phyloP scores from a whole-genome alignment of 257 asterid genomes.

The Datura wrightii region DNA sequence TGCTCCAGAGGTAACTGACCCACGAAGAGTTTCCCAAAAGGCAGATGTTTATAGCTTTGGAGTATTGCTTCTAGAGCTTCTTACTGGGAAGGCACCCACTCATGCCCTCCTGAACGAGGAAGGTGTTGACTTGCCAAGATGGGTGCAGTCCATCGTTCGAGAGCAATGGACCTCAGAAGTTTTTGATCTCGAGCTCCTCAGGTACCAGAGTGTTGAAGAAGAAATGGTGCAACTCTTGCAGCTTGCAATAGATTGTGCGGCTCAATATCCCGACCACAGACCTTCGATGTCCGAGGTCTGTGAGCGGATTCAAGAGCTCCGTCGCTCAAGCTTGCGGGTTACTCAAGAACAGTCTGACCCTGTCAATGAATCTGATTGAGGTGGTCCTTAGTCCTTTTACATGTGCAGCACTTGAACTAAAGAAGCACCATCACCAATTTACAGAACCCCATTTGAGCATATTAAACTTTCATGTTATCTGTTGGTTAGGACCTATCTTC shows the following conservation, averaged over 20 bases:
- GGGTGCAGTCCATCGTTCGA: slow-evolving; percentile 51
- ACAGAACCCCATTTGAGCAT: slow-evolving; percentile 32
- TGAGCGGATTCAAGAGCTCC: slow-evolving; percentile 44
- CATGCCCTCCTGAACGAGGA: slow-evolving; percentile 52
- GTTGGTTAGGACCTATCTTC: slow-evolving; percentile 28
- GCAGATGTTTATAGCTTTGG: slow-evolving; percentile 63
- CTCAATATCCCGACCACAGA: slow-evolving; percentile 49
- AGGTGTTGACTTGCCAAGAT: slow-evolving; percentile 58
- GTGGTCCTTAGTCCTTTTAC: slow-evolving; percentile 20
- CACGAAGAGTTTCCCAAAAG: slow-evolving; percentile 48
- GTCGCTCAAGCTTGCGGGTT: slow-evolving; percentile 34
- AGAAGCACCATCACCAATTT: slow-evolving; percentile 27
- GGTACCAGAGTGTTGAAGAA: slow-evolving; percentile 45
- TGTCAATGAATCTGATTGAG: slow-evolving; percentile 43
- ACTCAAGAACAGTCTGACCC: slow-evolving; percentile 35
- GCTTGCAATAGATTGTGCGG: slow-evolving; percentile 49
- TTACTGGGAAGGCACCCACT: slow-evolving; percentile 53
- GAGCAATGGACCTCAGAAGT: slow-evolving; percentile 57
- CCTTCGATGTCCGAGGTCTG: slow-evolving; percentile 47
- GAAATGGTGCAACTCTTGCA: slow-evolving; percentile 54
- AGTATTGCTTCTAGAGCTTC: slow-evolving; percentile 52
- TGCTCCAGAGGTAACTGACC: slow-evolving; percentile 57
- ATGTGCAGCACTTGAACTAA: slow-evolving; percentile 16
- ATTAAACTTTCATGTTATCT: slow-evolving; percentile 21
- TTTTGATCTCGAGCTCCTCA: slow-evolving; percentile 49